These are phyloP conservation scores for Apiospora arundinis DNA, from an alignment of 2,329 filamentous ascomycete genomes.

Conservation along the genomic window DNA sequence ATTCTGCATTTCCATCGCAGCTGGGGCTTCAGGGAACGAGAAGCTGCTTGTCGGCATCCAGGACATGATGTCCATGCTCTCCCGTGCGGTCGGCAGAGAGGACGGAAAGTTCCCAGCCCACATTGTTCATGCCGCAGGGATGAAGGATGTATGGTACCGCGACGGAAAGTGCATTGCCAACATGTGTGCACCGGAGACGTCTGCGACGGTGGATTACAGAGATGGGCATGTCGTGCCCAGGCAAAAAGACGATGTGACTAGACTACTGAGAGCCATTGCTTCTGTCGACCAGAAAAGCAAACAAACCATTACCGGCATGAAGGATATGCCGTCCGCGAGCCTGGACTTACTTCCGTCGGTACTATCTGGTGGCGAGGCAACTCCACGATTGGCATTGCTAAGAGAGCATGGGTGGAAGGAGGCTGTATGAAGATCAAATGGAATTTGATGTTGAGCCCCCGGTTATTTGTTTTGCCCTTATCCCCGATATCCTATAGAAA, in stretches of 20 bases:
- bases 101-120: neutral
- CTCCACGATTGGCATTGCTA: neutral
- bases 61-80: neutral
- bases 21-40: neutral
- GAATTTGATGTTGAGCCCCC: neutral
- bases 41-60: neutral
- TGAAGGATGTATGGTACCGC: neutral
- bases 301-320: neutral
- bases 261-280: neutral
- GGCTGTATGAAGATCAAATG: neutral
- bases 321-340: neutral
- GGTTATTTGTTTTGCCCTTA: too few relatives aligned
- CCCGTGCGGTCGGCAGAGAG: neutral
- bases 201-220: neutral
- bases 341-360: too few relatives aligned
- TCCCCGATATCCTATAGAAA: too few relatives aligned
- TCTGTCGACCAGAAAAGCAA: neutral
- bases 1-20: neutral
- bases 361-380: neutral
- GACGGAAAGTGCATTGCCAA: neutral
- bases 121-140: neutral
- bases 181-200: neutral
- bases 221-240: slow-evolving; percentile 1
- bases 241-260: neutral
- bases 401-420: neutral